phyloP scores from a whole-genome alignment of 345 rosid genomes.

The Rhodomyrtus tomentosa region DNA sequence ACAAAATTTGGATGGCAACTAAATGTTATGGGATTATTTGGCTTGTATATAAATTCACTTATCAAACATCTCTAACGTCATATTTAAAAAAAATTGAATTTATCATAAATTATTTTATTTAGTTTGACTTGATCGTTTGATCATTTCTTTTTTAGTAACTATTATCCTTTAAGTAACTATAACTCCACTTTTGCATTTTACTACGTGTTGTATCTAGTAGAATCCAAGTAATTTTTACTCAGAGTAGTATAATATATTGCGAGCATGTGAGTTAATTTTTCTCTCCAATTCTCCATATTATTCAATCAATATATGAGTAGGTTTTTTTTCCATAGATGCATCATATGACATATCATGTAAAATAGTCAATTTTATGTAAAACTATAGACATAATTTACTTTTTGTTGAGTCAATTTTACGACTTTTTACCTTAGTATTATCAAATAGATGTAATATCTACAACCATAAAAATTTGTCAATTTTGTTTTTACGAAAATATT shows the following conservation, averaged over 20 bases:
- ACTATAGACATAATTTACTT: not conserved
- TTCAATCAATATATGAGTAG: not conserved
- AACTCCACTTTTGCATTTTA: not conserved
- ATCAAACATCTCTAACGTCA: not conserved
- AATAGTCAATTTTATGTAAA: not conserved
- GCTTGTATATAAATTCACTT: not conserved
- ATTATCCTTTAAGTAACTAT: not conserved
- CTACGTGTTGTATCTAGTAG: not conserved
- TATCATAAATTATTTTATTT: not conserved
- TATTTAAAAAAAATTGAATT: not conserved
- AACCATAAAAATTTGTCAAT: not conserved
- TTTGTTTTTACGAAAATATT: not conserved
- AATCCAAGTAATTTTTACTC: not conserved
- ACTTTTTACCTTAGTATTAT: fast-evolving
- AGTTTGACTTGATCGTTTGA: not conserved
- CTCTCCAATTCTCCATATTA: not conserved
- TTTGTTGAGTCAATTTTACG: not conserved
- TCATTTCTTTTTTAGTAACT: not conserved
- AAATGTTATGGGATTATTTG: not conserved
- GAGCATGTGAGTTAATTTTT: not conserved
- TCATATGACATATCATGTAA: not conserved
- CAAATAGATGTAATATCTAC: not conserved
- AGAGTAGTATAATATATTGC: not conserved
- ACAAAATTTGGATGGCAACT: not conserved
- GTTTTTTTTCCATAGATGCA: not conserved